These are phyloP conservation scores for Podaxis carcinomalis DNA, from an alignment of 768 basidiomycete species.

Conservation along the genomic window DNA sequence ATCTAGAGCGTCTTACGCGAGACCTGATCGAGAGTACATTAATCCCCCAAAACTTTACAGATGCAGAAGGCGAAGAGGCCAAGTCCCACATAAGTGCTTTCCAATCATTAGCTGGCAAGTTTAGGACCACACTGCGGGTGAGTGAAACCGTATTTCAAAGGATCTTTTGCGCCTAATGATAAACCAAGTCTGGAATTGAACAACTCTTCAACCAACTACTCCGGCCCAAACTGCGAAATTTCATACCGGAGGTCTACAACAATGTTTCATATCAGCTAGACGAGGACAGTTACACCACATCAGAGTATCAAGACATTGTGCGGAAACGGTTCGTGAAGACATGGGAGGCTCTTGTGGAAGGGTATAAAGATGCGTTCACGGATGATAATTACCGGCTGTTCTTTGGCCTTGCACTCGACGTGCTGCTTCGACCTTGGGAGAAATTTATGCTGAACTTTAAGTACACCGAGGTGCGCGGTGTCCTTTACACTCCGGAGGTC, in stretches of 20 bases:
- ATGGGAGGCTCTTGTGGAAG: slow-evolving; percentile 85
- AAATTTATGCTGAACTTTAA: slow-evolving; percentile 74
- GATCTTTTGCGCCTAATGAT: not conserved
- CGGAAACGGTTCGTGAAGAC: slow-evolving; percentile 86
- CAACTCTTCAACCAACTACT: slow-evolving; percentile 94
- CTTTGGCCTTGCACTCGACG: slow-evolving; percentile 81
- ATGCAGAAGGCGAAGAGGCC: slow-evolving; percentile 48
- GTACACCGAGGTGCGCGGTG: slow-evolving; percentile 74
- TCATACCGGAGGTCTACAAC: slow-evolving; percentile 86
- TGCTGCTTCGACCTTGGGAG: slow-evolving; percentile 94
- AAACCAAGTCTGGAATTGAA: slow-evolving; percentile 71
- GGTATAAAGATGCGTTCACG: slow-evolving; percentile 86
- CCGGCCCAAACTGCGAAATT: slow-evolving; percentile 78
- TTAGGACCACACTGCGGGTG: slow-evolving; percentile 74
- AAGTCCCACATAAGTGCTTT: slow-evolving; percentile 46
- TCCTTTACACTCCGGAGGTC: not conserved
- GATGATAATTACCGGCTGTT: slow-evolving; percentile 84
- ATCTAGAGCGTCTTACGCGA: slow-evolving; percentile 77
- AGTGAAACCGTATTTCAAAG: slow-evolving; percentile 12
- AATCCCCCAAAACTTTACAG: slow-evolving; percentile 66
- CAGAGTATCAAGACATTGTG: slow-evolving; percentile 83
- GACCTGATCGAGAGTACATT: slow-evolving; percentile 53
- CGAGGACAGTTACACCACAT: slow-evolving; percentile 78
- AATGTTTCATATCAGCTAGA: slow-evolving; percentile 87
- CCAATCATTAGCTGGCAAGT: slow-evolving; percentile 51